A percentile compares a stretch with the other conserved stretches of the same genome.
Evolutionary conservation across 2,329 filamentous ascomycete genomes (phyloP).

Genomic region (Blumeria graminis): DNA sequence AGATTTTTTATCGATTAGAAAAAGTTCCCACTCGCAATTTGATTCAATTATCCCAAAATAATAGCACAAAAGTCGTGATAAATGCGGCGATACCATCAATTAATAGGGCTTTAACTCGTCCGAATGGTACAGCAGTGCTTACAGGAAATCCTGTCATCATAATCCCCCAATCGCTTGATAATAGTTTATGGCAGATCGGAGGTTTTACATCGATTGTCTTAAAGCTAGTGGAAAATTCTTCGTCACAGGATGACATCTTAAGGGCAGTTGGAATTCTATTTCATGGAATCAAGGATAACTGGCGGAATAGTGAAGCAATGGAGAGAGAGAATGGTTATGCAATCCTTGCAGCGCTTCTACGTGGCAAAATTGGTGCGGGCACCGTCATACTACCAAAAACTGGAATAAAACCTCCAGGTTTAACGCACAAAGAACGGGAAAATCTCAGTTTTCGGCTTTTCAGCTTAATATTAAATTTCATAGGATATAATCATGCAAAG

Average conservation of each 20-base stretch:
- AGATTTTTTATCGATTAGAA: slow-evolving; percentile 53
- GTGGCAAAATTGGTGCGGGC: slow-evolving; percentile 49
- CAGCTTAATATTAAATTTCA: slow-evolving; percentile 56
- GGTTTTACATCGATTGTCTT: slow-evolving; percentile 70
- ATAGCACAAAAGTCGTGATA: slow-evolving; percentile 56
- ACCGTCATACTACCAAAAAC: slow-evolving; percentile 16
- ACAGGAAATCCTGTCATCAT: slow-evolving; percentile 64
- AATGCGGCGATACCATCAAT: slow-evolving; percentile 74
- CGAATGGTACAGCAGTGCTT: slow-evolving; percentile 60
- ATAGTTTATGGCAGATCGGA: slow-evolving; percentile 79
- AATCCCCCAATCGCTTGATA: slow-evolving; percentile 65
- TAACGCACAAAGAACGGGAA: slow-evolving; percentile 29
- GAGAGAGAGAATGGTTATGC: slow-evolving; percentile 87
- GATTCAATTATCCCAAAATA: slow-evolving; percentile 43
- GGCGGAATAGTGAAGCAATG: slow-evolving; percentile 97
- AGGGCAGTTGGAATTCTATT: slow-evolving; percentile 67
- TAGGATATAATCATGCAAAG: slow-evolving; percentile 62
- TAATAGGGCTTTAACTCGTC: slow-evolving; percentile 63
- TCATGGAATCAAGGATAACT: slow-evolving; percentile 66
- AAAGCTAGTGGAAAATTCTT: slow-evolving; percentile 59
- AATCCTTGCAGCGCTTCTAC: slow-evolving; percentile 59
- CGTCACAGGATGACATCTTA: slow-evolving; percentile 43
- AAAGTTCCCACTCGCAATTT: slow-evolving; percentile 43
- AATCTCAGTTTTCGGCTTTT: slow-evolving; percentile 39
- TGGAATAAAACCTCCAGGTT: slow-evolving; percentile 13